Percentiles rank a stretch among this genome's conserved stretches.
Conservation (phyloP, 148 eudicot species). For the Arctostaphylos glauca region DNA sequence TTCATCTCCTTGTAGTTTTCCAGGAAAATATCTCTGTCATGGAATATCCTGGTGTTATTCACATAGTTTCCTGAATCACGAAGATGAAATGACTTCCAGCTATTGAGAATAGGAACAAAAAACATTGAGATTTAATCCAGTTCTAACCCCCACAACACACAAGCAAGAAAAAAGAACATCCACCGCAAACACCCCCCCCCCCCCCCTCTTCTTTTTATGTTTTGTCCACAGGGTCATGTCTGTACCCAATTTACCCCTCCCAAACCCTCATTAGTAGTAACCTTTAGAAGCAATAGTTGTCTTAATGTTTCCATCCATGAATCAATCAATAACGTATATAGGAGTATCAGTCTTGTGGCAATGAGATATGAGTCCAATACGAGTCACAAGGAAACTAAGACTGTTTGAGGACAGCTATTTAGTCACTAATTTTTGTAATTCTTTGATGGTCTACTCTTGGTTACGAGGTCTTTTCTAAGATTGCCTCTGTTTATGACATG, state of each 20-base stretch:
- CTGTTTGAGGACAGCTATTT: not conserved
- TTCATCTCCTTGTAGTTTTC: constrained; percentile 73
- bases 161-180: not conserved
- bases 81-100: constrained; percentile 15
- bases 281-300: not conserved
- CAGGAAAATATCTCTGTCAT: constrained; percentile 52
- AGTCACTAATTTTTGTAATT: not conserved
- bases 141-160: not conserved
- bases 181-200: no score
- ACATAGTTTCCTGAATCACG: constrained; percentile 28
- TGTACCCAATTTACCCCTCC: no score
- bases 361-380: not conserved
- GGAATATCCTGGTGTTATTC: constrained; percentile 45
- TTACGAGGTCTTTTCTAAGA: not conserved
- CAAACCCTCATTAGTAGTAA: no score
- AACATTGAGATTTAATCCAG: not conserved
- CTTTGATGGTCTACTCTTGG: not conserved
- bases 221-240: no score
- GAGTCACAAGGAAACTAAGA: not conserved
- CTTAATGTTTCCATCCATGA: not conserved
- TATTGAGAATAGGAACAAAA: not conserved
- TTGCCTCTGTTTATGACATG: no score
- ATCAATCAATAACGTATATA: not conserved
- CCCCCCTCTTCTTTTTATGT: no score
- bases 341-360: not conserved